Evolutionary conservation across 768 basidiomycete species (phyloP), one percentile per base, ranked within the genome.

Genomic region (Chalciporus sphaerocephalus): DNA sequence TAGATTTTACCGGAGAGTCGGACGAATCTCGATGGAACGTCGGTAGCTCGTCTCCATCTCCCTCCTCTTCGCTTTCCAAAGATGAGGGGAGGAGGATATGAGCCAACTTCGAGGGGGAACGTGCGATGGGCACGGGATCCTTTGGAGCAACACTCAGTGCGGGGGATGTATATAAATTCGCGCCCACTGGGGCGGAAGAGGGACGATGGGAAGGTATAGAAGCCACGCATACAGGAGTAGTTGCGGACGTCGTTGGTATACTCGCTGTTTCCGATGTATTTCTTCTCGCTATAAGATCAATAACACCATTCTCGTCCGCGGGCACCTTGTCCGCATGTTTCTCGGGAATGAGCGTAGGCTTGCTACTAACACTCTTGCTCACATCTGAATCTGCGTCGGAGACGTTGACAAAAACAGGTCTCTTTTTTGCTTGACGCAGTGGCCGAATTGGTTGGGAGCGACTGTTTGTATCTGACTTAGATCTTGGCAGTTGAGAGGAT

Each of bases 341-440:
- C 21, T 40, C 17, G 12, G 42, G 15, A 10, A 15, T 1, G 5
- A 25, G 16, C 17, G 11, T 11, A 4, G 20, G 6, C 18, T 24
- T 22, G 6, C 43, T 25, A 34, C 47, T 36, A 21, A 35, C n/a
- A 6, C 44, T 47, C n/a, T 22, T 17, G 23, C 30, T 40, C 58
- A 60, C 35, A 5, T 53, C 60, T 20, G 55, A 50, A 23, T 57
- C 58, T 9, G 54, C 7, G 28, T 62, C 61, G 11, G 59, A 61
- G 16, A 64, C 53, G 15, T 59, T 44, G 21, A 61, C 50, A 13
- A 57, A 61, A 21, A 47, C 35, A 3, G 53, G 48, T 13, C 48
- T 54, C 33, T 52, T 61, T 22, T 23, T 49, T 15, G 45, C 13
- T 17, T 4, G 40, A 1, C 21, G 38, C 21, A 15, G 23, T 24